These are phyloP conservation scores for Salvia sclarea DNA, from an alignment of 305 asterid species.

Conservation along the genomic window DNA sequence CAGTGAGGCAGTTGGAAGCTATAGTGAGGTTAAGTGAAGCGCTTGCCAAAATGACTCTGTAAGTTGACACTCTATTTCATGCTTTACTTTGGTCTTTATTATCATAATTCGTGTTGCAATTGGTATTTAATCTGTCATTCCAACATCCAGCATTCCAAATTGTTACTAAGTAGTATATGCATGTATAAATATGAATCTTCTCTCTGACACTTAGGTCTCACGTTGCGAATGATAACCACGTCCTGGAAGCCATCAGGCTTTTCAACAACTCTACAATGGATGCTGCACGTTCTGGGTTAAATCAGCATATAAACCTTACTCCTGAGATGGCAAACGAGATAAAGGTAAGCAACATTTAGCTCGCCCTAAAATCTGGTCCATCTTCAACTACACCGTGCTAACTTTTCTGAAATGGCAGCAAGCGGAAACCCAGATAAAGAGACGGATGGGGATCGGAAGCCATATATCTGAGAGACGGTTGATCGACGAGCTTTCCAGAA, in stretches of 20 bases:
- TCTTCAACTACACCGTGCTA: conserved; percentile 14
- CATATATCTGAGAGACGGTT: conserved; percentile 57
- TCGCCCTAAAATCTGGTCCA: conserved; percentile 1
- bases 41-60: conserved; percentile 92
- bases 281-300: conserved; percentile 90
- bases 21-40: conserved; percentile 93
- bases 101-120: background rate
- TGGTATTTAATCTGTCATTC: background rate
- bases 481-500: conserved; percentile 82
- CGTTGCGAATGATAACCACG: conserved; percentile 78
- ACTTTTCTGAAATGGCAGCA: conserved; percentile 54
- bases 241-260: conserved; percentile 82
- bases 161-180: background rate
- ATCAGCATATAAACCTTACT: conserved; percentile 75
- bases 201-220: conserved; percentile 50
- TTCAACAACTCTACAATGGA: conserved; percentile 87
- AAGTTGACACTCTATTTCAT: conserved; percentile 43
- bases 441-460: conserved; percentile 97
- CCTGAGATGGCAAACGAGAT: conserved; percentile 92
- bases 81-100: background rate
- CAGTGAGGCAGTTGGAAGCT: conserved; percentile 98
- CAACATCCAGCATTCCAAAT: background rate
- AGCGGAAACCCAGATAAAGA: conserved; percentile 88
- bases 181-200: conserved; percentile 17
- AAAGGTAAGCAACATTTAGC: conserved; percentile 46